Conservation (phyloP, 2,329 filamentous ascomycete species). For the Claviceps lovelessii region DNA sequence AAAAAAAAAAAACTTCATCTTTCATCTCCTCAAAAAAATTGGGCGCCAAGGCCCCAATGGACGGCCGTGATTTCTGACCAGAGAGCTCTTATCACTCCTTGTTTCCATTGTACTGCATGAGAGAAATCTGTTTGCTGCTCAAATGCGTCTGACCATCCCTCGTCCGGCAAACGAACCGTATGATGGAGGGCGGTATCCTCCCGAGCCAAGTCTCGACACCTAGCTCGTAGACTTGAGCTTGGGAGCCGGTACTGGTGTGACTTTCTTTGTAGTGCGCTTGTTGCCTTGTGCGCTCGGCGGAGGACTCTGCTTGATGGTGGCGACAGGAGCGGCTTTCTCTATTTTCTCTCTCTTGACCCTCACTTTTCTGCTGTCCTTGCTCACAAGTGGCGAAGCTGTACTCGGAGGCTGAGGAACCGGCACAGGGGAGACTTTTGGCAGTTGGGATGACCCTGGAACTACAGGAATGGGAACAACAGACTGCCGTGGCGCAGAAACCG, state of each 20-base stretch:
- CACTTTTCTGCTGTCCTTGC: slow-evolving; percentile 16
- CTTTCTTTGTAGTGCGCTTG: slow-evolving; percentile 7
- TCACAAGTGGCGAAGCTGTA: slow-evolving; percentile 10
- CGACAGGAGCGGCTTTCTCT: slow-evolving; percentile 8
- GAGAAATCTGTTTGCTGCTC: not conserved
- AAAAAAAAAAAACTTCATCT: not conserved
- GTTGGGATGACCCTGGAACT: slow-evolving; percentile 19
- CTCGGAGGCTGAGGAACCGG: slow-evolving; percentile 9
- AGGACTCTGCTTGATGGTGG: slow-evolving; percentile 8
- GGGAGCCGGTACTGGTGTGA: slow-evolving; percentile 15
- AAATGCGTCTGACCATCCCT: not conserved
- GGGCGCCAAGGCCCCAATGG: not conserved
- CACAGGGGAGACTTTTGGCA: slow-evolving; percentile 13
- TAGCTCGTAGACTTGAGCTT: slow-evolving; percentile 12
- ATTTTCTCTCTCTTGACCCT: slow-evolving; percentile 18
- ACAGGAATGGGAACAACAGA: slow-evolving; percentile 21
- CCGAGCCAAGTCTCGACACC: slow-evolving; percentile 3
- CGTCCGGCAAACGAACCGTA: not conserved
- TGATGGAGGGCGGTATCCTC: not conserved
- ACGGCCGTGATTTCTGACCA: not conserved
- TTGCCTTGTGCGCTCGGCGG: slow-evolving; percentile 9
- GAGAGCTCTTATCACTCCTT: not conserved
- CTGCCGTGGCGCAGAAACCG: slow-evolving; percentile 15
- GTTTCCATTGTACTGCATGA: not conserved
- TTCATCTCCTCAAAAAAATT: not conserved